Percentiles rank a stretch among this genome's conserved stretches.
Evolutionary conservation across 306 rosid species (phyloP).

Genomic region (Acacia acuminata): DNA sequence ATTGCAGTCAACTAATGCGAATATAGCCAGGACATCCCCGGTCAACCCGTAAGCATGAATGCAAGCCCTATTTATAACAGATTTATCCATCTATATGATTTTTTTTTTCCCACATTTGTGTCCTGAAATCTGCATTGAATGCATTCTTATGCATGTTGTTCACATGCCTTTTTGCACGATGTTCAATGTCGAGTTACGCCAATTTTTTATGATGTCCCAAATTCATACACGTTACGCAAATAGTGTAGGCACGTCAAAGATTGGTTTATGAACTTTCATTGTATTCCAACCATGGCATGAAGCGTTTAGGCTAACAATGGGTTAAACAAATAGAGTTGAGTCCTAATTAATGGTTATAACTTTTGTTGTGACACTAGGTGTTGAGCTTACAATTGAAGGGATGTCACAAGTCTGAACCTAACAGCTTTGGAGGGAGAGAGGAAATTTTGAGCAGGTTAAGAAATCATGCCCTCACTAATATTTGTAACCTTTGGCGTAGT

Average conservation of each 20-base stretch:
- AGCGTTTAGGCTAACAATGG: neutral
- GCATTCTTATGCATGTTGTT: neutral
- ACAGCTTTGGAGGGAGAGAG: neutral
- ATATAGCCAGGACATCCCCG: neutral
- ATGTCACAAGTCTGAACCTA: neutral
- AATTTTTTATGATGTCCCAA: neutral
- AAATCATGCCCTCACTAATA: neutral
- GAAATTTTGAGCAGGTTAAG: neutral
- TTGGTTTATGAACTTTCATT: neutral
- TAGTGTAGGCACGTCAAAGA: neutral
- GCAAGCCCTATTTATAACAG: neutral
- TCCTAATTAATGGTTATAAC: neutral
- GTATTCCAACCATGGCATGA: neutral
- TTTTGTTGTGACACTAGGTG: neutral
- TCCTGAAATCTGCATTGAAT: neutral
- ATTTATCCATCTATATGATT: neutral
- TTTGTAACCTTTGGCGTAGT: neutral
- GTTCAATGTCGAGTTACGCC: neutral
- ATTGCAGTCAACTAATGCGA: neutral
- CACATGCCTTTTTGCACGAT: slow-evolving; percentile 1
- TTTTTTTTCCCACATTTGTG: neutral
- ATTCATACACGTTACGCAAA: neutral
- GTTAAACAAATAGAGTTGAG: neutral
- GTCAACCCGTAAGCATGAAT: neutral
- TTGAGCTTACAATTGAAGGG: neutral